Evolutionary conservation across 306 rosid species (phyloP), one percentile per base, ranked within the genome.

Genomic region (Abrus pulchellus): DNA sequence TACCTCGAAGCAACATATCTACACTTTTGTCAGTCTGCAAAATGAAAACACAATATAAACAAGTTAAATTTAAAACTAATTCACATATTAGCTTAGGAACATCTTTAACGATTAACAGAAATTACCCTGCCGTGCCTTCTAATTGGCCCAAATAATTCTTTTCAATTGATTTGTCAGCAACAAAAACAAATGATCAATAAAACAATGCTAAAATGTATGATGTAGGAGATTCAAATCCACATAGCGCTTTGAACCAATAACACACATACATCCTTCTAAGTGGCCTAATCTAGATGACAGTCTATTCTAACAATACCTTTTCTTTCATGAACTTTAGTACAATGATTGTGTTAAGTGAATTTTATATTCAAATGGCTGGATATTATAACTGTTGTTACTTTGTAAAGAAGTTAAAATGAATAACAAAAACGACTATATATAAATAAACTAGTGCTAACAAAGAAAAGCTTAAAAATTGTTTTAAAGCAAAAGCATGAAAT

Each of bases 21-120:
- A 91, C 90, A 65, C 95, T 89, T 83, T 89, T 91, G 72, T 89
- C 88, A 32, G 90, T 91, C 95, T 91, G 88, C 75, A 69, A 50
- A 83, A 68, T 54, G 68, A 53, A 53, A 64, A 45, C 5, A 82
- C 9, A 67, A 80, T 45, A 77, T 55, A 54, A 76, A 61, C 32
- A 69, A 33, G 55, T 76, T 9, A 54, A 65, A 32, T 10, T 54
- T 30, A 43, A 74, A 72, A 48, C 52, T 38, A 57, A 80, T 47
- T 72, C 43, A 52, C 14, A 41, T 30, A 28, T 64, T 54, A 67
- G 72, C 59, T 45, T 20, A 80, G 55, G 74, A 48, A 49, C 75
- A 28, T 47, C 76, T 55, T 66, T 32, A 55, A 68, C 9, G 7
- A 40, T 30, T 55, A 76, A 56, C 13, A 71, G 10, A 45, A 44